These are phyloP conservation scores for Secale cereale DNA, from an alignment of 176 grass and related monocot species.

Conservation along the genomic window DNA sequence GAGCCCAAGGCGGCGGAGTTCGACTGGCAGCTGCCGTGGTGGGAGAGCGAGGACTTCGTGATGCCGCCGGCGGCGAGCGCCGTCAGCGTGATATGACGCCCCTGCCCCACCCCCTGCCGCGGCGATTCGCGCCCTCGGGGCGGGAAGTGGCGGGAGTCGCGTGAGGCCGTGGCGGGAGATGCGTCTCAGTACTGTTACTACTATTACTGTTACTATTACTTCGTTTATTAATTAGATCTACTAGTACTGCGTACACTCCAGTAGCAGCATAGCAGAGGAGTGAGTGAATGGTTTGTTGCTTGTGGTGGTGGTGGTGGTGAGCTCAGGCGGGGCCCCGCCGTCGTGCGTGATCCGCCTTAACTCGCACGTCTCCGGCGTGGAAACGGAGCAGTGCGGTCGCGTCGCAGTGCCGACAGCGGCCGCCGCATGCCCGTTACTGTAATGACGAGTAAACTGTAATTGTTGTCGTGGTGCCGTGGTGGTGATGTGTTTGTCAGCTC, in stretches of 20 bases:
- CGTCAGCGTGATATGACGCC: conserved; percentile 44
- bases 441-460: neutral
- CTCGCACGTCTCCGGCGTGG: conserved; percentile 38
- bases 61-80: conserved; percentile 28
- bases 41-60: conserved; percentile 45
- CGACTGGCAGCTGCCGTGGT: conserved; percentile 41
- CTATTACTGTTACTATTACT: conserved; percentile 9
- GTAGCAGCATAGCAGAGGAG: neutral
- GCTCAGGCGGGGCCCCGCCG: neutral
- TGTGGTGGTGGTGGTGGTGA: neutral
- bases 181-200: neutral
- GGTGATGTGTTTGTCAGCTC: no score
- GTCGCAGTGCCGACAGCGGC: neutral
- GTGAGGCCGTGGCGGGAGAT: neutral
- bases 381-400: neutral
- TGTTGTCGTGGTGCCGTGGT: neutral
- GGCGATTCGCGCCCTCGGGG: conserved; percentile 4
- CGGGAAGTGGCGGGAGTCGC: conserved; percentile 22
- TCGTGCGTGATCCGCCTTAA: conserved; percentile 27
- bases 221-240: conserved; percentile 12
- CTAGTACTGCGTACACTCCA: neutral
- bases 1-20: conserved; percentile 31
- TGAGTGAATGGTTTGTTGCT: conserved; percentile 12
- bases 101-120: neutral
- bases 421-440: neutral